Percentiles rank a stretch among this genome's conserved stretches.
Evolutionary conservation across 2,329 filamentous ascomycete species (phyloP).

Genomic region (Colletotrichum costaricense): DNA sequence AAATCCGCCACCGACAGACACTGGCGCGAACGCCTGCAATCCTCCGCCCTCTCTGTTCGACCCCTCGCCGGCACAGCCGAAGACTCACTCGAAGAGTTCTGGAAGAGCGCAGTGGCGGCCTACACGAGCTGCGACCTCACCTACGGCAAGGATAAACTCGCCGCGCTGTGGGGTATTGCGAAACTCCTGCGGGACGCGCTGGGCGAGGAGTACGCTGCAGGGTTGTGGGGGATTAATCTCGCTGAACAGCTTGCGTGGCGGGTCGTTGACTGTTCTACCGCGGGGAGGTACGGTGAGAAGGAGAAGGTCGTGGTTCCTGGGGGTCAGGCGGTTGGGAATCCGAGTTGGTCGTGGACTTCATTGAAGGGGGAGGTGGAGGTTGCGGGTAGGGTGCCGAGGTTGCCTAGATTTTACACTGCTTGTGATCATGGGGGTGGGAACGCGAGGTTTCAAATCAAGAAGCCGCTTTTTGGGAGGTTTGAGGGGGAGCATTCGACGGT

Average conservation of each 20-base stretch:
- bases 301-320: neutral
- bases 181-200: slow-evolving; percentile 16
- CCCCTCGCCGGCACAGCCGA: neutral
- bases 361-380: neutral
- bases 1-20: neutral
- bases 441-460: neutral
- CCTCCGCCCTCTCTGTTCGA: neutral
- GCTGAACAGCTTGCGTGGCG: slow-evolving; percentile 38
- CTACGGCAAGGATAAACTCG: slow-evolving; percentile 26
- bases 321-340: neutral
- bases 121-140: slow-evolving; percentile 39
- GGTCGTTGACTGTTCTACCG: neutral
- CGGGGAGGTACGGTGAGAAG: too few species aligned
- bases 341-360: slow-evolving; percentile 15
- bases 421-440: neutral
- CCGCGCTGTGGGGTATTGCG: slow-evolving; percentile 38
- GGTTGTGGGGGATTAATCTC: slow-evolving; percentile 36
- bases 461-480: neutral
- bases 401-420: neutral
- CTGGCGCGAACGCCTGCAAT: slow-evolving; percentile 17
- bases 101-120: slow-evolving; percentile 34
- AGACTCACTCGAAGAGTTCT: slow-evolving; percentile 33
- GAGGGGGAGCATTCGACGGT: neutral
- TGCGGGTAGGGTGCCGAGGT: neutral
- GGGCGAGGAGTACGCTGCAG: slow-evolving; percentile 25